Percentiles rank a stretch among this genome's conserved stretches.
These are phyloP conservation scores for Alternaria postmessia DNA, from an alignment of 2,329 filamentous ascomycete genomes.

Conservation along the genomic window DNA sequence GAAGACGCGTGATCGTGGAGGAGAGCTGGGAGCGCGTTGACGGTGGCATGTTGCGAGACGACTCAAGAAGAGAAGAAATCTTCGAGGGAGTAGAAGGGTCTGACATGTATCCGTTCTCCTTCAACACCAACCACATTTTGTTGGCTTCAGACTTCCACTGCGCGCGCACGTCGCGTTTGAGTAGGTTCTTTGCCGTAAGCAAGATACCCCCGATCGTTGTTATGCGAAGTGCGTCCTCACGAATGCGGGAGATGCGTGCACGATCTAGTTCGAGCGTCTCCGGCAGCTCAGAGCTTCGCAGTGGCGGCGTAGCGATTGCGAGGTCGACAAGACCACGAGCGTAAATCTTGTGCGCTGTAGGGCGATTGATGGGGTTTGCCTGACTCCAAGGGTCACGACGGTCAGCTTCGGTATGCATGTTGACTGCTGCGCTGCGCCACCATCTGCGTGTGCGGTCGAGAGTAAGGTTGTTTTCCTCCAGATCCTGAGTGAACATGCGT, in stretches of 20 bases:
- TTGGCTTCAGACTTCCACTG: conserved; percentile 79
- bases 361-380: conserved; percentile 62
- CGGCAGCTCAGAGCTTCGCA: conserved; percentile 66
- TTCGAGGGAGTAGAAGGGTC: conserved; percentile 59
- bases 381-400: conserved; percentile 74
- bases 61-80: conserved; percentile 59
- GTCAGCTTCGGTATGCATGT: conserved; percentile 70
- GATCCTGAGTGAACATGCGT: conserved; percentile 72
- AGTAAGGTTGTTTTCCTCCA: conserved; percentile 64
- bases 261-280: conserved; percentile 77
- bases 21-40: conserved; percentile 55
- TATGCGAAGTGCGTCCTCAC: conserved; percentile 68
- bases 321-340: conserved; percentile 78
- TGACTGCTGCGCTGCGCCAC: conserved; percentile 71
- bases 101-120: conserved; percentile 65
- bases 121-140: conserved; percentile 74
- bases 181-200: conserved; percentile 81
- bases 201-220: conserved; percentile 77
- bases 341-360: conserved; percentile 75
- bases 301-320: conserved; percentile 71
- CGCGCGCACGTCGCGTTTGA: conserved; percentile 80
- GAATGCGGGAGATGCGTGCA: conserved; percentile 67
- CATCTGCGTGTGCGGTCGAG: conserved; percentile 69
- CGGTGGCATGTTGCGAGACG: conserved; percentile 59
- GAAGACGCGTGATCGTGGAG: conserved; percentile 57